Evolutionary conservation across 192 early-diverging fungal genomes (phyloP), one percentile per base, ranked within the genome.

Genomic region (Pilobolus umbonatus): DNA sequence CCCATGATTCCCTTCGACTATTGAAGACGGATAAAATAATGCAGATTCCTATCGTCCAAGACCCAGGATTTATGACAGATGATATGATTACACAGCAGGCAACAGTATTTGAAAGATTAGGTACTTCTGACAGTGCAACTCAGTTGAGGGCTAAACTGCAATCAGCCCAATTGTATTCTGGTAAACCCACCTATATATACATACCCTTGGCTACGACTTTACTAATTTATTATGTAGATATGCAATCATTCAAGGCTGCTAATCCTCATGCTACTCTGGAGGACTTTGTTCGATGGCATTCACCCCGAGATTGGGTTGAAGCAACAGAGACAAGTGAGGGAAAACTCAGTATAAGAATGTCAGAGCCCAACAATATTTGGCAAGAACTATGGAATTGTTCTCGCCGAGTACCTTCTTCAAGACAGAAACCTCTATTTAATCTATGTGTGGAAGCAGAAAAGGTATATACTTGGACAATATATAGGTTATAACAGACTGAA

Each of bases 261-360:
- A 96, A 96, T 62, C 90, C 94, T 0, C 73, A 79, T 11, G 80
- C 81, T 47, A 62, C 61, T 1, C 55, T 96, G 30, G 90, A 86
- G 7, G 94, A 96, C 47, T 96, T 96, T 79, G 87, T 96, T 17
- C 82, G 94, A 42, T 96, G 94, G 94, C 88, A 93, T 66, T 95
- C 93, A 6, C 94, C 94, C n/a, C 82, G 89, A 48, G 94, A 96
- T 68, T 96, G 91, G 91, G 77, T 87, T 15, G 78, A 80, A 17
- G 85, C 84, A 6, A 75, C 75, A 7, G 75, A 75, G 26, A 68
- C 55, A 26, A 65, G 65, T 34, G 53, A 69, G 15, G 77, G 73
- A 22, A 40, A 61, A 22, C 65, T 96, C 56, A 93, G 90, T 57
- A 67, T 72, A n/a, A 71, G 94, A 28, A 95, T 97, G 92, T 64